phyloP scores from a whole-genome alignment of 2,329 filamentous ascomycete species.

The Fusarium oligoseptatum region DNA sequence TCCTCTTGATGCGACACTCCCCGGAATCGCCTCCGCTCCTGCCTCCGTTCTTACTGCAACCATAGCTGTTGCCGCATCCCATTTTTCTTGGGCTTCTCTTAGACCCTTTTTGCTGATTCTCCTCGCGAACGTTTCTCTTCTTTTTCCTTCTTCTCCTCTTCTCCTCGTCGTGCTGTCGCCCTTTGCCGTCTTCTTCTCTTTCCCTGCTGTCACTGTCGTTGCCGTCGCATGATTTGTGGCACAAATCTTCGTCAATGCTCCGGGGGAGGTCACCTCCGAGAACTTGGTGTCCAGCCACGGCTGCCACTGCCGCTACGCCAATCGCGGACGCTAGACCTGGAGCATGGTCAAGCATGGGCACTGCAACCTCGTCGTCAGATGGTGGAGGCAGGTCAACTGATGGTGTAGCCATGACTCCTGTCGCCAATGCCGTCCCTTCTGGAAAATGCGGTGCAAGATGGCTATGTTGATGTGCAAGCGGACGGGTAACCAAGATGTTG shows the following conservation, averaged over 20 bases:
- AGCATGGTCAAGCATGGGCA: constrained; percentile 43
- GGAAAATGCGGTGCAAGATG: not conserved
- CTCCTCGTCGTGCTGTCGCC: not conserved
- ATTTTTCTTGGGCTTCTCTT: constrained; percentile 42
- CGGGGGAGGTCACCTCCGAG: constrained; percentile 27
- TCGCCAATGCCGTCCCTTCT: not conserved
- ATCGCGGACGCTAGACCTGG: constrained; percentile 45
- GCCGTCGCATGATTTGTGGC: constrained; percentile 16
- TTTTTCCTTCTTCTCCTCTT: not conserved
- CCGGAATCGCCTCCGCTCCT: constrained; percentile 27
- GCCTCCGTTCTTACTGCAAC: constrained; percentile 32
- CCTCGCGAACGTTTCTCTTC: constrained; percentile 22
- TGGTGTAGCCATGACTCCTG: constrained; percentile 41
- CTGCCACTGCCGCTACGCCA: constrained; percentile 43
- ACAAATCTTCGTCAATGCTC: constrained; percentile 18
- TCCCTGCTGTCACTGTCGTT: constrained; percentile 6
- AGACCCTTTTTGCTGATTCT: constrained; percentile 35
- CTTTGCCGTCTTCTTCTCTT: constrained; percentile 3
- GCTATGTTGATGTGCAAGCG: constrained; percentile 6
- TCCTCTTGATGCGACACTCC: constrained; percentile 24
- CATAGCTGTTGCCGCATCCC: constrained; percentile 35
- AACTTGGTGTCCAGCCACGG: constrained; percentile 33
- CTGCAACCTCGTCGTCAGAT: constrained; percentile 42
- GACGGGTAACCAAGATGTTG: not conserved
- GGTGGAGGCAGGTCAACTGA: constrained; percentile 44